A percentile compares a stretch with the other conserved stretches of the same genome.
phyloP scores from a whole-genome alignment of 2,329 filamentous ascomycete species.

The Epichloe gansuensis region DNA sequence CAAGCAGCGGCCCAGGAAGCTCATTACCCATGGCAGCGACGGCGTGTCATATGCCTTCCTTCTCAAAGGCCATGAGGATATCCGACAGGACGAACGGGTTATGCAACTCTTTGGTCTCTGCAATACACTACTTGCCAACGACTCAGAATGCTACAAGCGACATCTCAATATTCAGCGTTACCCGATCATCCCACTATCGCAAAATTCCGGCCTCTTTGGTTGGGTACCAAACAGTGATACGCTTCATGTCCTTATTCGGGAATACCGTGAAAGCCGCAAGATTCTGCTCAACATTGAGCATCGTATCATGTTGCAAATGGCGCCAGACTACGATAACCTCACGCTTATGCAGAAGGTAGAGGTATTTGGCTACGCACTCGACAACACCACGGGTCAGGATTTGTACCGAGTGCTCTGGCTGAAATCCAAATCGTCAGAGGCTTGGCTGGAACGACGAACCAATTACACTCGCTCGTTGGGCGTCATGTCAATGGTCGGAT shows the following conservation, averaged over 20 bases:
- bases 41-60: slow-evolving; percentile 78
- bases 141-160: slow-evolving; percentile 92
- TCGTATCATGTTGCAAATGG: slow-evolving; percentile 99
- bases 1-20: slow-evolving; percentile 87
- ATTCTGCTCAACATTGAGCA: slow-evolving; percentile 99
- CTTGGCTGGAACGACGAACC: slow-evolving; percentile 95
- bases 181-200: slow-evolving; percentile 91
- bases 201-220: slow-evolving; percentile 86
- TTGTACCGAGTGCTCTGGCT: slow-evolving; percentile 96
- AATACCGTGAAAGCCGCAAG: slow-evolving; percentile 93
- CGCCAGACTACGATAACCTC: slow-evolving; percentile 94
- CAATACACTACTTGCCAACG: slow-evolving; percentile 87
- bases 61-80: slow-evolving; percentile 98
- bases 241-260: slow-evolving; percentile 87
- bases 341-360: slow-evolving; percentile 99
- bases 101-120: slow-evolving; percentile 98
- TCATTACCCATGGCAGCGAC: slow-evolving; percentile 80
- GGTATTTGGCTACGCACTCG: slow-evolving; percentile 96
- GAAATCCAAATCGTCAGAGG: slow-evolving; percentile 95
- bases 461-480: slow-evolving; percentile 95
- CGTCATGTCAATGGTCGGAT: slow-evolving; percentile 99
- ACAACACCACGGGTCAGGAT: slow-evolving; percentile 98
- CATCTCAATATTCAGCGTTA: slow-evolving; percentile 95
- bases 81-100: slow-evolving; percentile 94
- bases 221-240: slow-evolving; percentile 99